Base-by-base conservation (phyloP, 768 basidiomycete genomes). In the Mycena albidolilacea region DNA sequence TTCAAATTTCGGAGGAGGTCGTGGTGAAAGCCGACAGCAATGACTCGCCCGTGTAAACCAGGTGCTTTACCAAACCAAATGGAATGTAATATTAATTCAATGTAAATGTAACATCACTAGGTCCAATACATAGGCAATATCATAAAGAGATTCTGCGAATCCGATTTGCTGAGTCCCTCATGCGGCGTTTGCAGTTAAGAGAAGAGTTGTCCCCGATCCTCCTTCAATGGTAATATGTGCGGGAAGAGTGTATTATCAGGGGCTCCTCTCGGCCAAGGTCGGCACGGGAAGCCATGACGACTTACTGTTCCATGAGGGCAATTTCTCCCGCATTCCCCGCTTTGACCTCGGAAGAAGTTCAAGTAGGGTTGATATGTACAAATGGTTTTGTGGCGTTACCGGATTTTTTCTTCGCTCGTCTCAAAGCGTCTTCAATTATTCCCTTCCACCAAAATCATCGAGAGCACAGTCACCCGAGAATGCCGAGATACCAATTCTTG, bases 1-100 rank as follows among this genome's bases (percentile, higher is more conserved):
- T 60, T 21, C 19, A 60, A 14, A 41, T 60, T 43, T 60, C 59
- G 41, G 59, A 60, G 39, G 59, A 60, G 41, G n/a, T 60, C 4
- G 21, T 60, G 8, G 39, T n/a, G n/a, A 60, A 43, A 60, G 15
- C 41, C 39, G 39, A 41, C 14, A 12, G 19, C 21, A n/a, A 60
- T 3, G 59, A 60, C 10, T 60, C 59, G 7, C 59, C 59, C 4
- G 59, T 60, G 39, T 60, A 60, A 60, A 41, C 9, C 6, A 57
- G 37, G 37, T 7, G 5, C 37, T 1, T 37, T 37, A 14, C 30
- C 4, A 30, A 10, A 14, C 11, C 23, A 57, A 48, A 48, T 48
- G 12, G 12, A 17, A 48, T n/a, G 46, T 48, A 48, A 38, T 30
- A 30, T 30, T 30, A 30, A 30, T 30, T 39, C 38, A n/a, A 38